These are phyloP conservation scores for Yarrowia porcina DNA, from an alignment of 805 yeast genomes.

Conservation along the genomic window DNA sequence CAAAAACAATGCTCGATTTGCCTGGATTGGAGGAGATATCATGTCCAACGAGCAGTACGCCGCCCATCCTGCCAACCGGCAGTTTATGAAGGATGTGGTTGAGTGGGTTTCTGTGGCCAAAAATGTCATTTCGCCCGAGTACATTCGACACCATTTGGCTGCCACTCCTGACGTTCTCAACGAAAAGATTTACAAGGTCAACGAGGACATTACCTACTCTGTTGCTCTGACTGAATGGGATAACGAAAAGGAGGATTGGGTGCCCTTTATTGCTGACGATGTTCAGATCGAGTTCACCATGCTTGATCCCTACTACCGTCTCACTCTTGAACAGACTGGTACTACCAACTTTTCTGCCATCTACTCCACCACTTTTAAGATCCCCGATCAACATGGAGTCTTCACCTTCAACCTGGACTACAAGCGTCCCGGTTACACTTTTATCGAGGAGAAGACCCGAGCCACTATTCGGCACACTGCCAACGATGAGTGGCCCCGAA, in stretches of 20 bases:
- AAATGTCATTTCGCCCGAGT: constrained; percentile 56
- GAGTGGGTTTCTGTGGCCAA: constrained; percentile 75
- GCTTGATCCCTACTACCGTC: constrained; percentile 93
- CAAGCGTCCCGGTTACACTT: constrained; percentile 71
- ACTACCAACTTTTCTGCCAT: constrained; percentile 40
- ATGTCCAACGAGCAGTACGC: constrained; percentile 47
- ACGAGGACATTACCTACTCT: constrained; percentile 62
- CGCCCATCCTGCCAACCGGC: constrained; percentile 36
- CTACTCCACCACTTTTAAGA: constrained; percentile 55
- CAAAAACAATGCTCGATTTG: constrained; percentile 67
- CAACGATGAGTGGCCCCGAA: constrained; percentile 88
- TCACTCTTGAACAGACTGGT: constrained; percentile 52
- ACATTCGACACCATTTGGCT: constrained; percentile 53
- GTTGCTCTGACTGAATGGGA: constrained; percentile 44
- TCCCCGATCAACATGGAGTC: constrained; percentile 97
- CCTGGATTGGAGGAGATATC: constrained; percentile 73
- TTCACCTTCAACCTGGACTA: constrained; percentile 81
- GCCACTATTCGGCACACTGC: constrained; percentile 92
- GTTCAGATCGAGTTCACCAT: constrained; percentile 82
- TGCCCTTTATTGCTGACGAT: constrained; percentile 54
- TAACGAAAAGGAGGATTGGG: constrained; percentile 56
- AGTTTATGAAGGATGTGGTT: constrained; percentile 46
- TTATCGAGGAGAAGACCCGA: constrained; percentile 58
- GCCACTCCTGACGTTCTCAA: constrained; percentile 34
- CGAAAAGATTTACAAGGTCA: constrained; percentile 60